Base-by-base conservation (phyloP, 2,329 filamentous ascomycete genomes). In the Colletotrichum lupini region DNA sequence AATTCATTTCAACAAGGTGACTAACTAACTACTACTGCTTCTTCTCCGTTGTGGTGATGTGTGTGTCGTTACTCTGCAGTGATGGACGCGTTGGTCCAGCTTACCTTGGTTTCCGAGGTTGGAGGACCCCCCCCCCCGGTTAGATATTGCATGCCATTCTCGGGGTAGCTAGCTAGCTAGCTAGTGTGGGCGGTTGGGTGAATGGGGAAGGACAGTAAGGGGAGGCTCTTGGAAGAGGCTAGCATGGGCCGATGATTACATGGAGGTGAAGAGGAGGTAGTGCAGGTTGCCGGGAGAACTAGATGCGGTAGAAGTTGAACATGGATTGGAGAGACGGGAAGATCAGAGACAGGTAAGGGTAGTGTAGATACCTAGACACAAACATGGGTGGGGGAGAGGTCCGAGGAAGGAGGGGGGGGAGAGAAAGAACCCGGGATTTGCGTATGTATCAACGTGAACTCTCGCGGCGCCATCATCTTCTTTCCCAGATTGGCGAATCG, bases 251-350 rank as follows among this genome's bases (percentile, higher is more conserved):
- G 58, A 52, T 35, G 52, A 22, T 28, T 26, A 46, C 59, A 19
- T 28, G 37, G 28, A 30, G 42, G 52, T 42, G 28, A 56, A 37
- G 32, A 66, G 28, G 30, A 30, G 30, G 42, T 49, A 49, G 19
- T 8, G 16, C n/a, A 49, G 30, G 7, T 59, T 46, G 60, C 71
- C 61, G 35, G 56, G 56, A 49, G 52, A 49, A 52, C 28, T 16
- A 56, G 57, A 66, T 62, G 71, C 56, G 57, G 68, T 52, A 74
- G 11, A 42, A 61, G 35, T 26, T 61, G 28, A 66, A 30, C 67
- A 74, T 61, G 66, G 71, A 32, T 71, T 49, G 42, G 69, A 72
- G 24, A 55, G 37, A 24, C 64, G 57, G 46, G 67, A 56, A 37
- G n/a, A 49, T 42, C 37, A 42, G 14, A 42, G 37, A 49, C 56